phyloP scores from a whole-genome alignment of 345 rosid species.

The Cardiospermum halicacabum region DNA sequence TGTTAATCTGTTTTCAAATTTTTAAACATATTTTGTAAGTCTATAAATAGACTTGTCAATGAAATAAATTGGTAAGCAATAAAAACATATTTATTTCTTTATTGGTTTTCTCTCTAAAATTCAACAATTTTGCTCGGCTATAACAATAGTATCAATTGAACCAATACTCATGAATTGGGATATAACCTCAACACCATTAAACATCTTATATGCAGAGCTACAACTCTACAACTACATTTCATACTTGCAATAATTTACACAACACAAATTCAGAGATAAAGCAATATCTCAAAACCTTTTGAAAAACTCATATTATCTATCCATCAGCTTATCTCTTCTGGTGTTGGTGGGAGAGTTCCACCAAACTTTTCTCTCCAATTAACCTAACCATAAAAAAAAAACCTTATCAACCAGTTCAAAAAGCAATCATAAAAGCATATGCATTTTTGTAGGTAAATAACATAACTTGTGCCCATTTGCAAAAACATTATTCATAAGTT shows the following conservation, averaged over 20 bases:
- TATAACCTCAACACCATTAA: constrained; percentile 49
- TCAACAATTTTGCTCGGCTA: constrained; percentile 43
- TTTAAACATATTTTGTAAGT: too few species aligned
- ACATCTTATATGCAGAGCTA: constrained; percentile 50
- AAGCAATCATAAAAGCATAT: constrained; percentile 62
- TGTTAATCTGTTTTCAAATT: too few species aligned
- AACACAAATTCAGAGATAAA: too few species aligned
- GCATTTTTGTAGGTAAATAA: constrained; percentile 71
- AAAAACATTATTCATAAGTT: constrained; percentile 51
- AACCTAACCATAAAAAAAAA: constrained; percentile 48
- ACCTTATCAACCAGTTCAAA: constrained; percentile 77
- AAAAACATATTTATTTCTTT: too few species aligned
- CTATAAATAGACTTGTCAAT: too few species aligned
- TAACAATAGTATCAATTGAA: constrained; percentile 41
- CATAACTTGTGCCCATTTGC: constrained; percentile 78
- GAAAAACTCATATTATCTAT: too few species aligned
- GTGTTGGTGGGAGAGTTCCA: constrained; percentile 63
- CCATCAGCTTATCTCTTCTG: constrained; percentile 68
- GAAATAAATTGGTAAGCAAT: too few species aligned
- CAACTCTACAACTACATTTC: constrained; percentile 86
- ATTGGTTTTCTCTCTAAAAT: too few species aligned
- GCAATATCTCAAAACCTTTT: too few species aligned
- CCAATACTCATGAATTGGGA: constrained; percentile 51
- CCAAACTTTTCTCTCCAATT: constrained; percentile 72
- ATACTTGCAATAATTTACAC: constrained; percentile 42